phyloP scores from a whole-genome alignment of 306 rosid species.

The Lablab purpureus region DNA sequence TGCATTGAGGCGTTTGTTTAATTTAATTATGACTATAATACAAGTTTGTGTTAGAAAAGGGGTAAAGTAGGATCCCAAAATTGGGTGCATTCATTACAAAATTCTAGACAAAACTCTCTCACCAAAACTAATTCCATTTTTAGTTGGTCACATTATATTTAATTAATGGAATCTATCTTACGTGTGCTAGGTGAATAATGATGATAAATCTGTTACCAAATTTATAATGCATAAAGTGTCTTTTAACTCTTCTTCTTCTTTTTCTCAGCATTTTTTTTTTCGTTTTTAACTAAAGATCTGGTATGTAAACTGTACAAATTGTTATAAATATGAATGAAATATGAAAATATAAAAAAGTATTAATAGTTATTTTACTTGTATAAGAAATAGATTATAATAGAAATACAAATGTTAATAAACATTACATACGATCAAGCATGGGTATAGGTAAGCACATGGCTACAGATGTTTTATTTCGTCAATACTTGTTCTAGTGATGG shows the following conservation, averaged over 20 bases:
- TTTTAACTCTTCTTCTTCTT: neutral
- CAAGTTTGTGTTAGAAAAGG: neutral
- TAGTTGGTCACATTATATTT: neutral
- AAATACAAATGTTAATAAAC: no score
- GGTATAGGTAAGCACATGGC: no score
- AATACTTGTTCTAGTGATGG: no score
- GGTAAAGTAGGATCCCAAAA: neutral
- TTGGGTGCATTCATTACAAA: neutral
- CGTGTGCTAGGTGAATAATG: neutral
- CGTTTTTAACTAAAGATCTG: no score
- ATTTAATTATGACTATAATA: constrained; percentile 6
- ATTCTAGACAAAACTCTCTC: neutral
- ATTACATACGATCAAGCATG: no score
- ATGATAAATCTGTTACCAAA: neutral
- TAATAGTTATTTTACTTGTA: no score
- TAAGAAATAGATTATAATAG: no score
- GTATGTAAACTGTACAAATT: no score
- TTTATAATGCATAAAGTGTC: neutral
- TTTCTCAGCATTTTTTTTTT: no score
- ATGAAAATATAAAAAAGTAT: no score
- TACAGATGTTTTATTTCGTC: no score
- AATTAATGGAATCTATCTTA: constrained; percentile 23
- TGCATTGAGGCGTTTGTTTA: constrained; percentile 11
- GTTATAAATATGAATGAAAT: no score
- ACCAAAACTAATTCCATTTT: constrained; percentile 15